phyloP scores from a whole-genome alignment of 2,329 filamentous ascomycete genomes.

The Trichoderma hamatum region DNA sequence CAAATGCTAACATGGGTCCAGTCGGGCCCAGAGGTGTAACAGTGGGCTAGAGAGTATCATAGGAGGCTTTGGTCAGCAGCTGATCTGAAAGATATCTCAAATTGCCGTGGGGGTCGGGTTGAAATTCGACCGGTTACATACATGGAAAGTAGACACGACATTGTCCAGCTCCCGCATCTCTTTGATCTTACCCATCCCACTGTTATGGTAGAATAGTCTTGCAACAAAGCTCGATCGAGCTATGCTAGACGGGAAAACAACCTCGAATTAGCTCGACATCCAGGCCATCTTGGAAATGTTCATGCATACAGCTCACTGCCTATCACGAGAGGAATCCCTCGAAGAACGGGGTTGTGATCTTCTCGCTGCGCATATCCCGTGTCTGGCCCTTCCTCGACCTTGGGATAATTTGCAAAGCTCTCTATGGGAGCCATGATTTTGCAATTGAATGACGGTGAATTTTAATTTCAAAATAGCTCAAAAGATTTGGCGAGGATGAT shows the following conservation, averaged over 20 bases:
- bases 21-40: constrained; percentile 55
- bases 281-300: neutral
- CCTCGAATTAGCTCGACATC: neutral
- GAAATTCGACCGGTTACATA: constrained; percentile 38
- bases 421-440: constrained; percentile 35
- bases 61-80: neutral
- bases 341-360: constrained; percentile 69
- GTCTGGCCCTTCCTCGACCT: constrained; percentile 41
- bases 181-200: constrained; percentile 55
- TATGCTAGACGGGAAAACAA: constrained; percentile 49
- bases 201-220: constrained; percentile 70
- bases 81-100: neutral
- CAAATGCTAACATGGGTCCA: constrained; percentile 45
- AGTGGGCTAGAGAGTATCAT: constrained; percentile 49
- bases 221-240: constrained; percentile 64
- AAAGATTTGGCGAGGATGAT: neutral
- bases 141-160: constrained; percentile 51
- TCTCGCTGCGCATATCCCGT: constrained; percentile 40
- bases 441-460: neutral
- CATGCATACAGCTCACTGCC: constrained; percentile 61
- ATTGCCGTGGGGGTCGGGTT: too few species aligned
- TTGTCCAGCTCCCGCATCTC: constrained; percentile 52
- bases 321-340: constrained; percentile 65
- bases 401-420: constrained; percentile 50
- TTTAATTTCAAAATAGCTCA: neutral